Conservation (phyloP, 179 eudicot genomes). For the Actinidia arguta region DNA sequence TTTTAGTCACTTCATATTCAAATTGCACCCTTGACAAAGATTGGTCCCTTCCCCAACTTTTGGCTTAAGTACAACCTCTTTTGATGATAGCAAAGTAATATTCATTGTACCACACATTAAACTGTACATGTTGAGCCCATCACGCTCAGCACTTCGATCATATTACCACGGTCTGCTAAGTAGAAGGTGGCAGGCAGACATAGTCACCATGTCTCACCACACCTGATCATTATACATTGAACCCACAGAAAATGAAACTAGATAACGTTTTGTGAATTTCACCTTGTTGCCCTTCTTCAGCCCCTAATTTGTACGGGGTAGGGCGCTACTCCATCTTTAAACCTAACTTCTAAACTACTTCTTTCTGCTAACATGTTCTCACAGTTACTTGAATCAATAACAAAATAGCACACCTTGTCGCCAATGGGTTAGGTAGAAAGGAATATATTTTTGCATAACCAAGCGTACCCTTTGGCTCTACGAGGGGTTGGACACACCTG, state of each 20-base stretch:
- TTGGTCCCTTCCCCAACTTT: not conserved
- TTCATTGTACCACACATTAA: not conserved
- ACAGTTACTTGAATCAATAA: not conserved
- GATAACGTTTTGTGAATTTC: not conserved
- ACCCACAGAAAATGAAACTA: not conserved
- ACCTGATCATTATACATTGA: not conserved
- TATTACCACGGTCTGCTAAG: not conserved
- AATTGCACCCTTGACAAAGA: not conserved
- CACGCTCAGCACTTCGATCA: not conserved
- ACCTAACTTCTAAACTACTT: not conserved
- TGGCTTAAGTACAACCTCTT: not conserved
- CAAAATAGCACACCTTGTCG: not conserved
- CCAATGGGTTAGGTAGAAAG: too few species aligned
- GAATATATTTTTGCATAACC: too few species aligned
- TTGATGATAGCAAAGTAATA: not conserved
- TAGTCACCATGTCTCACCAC: not conserved
- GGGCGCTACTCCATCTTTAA: not conserved
- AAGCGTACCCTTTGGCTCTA: not conserved
- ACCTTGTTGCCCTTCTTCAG: not conserved
- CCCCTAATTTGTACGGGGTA: not conserved
- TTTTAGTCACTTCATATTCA: not conserved
- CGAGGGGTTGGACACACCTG: not conserved
- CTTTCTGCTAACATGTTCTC: not conserved
- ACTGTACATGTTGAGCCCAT: not conserved
- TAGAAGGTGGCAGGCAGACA: not conserved